Evolutionary conservation across 495 filamentous ascomycete genomes (phyloP).

Genomic region (Choiromyces venosus): DNA sequence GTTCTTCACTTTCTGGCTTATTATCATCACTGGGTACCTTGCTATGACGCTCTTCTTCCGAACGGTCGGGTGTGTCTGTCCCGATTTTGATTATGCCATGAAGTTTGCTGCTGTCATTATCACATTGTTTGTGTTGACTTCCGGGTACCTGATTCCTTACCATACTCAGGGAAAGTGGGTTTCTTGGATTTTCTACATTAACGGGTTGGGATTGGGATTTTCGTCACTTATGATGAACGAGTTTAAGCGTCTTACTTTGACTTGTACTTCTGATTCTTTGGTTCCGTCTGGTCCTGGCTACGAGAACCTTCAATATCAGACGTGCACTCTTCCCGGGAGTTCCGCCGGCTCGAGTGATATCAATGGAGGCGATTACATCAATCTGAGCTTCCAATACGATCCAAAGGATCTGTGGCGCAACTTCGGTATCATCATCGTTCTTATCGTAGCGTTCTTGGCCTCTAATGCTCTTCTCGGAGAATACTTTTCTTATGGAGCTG

Average conservation of each 20-base stretch:
- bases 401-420: constrained; percentile 64
- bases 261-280: constrained; percentile 58
- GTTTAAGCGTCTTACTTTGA: constrained; percentile 59
- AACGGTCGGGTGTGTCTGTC: constrained; percentile 69
- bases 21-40: constrained; percentile 65
- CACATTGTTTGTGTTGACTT: constrained; percentile 70
- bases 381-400: constrained; percentile 57
- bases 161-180: constrained; percentile 65
- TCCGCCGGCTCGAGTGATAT: constrained; percentile 56
- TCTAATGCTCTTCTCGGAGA: constrained; percentile 70
- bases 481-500: constrained; percentile 66
- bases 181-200: constrained; percentile 77
- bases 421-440: constrained; percentile 64
- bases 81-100: constrained; percentile 80
- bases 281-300: constrained; percentile 63
- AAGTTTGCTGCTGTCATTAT: constrained; percentile 70
- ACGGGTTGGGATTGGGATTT: constrained; percentile 69
- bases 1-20: constrained; percentile 72
- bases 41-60: constrained; percentile 77
- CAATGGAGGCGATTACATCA: constrained; percentile 58
- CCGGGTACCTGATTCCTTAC: constrained; percentile 74
- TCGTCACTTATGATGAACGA: constrained; percentile 77
- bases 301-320: constrained; percentile 61
- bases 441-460: constrained; percentile 63
- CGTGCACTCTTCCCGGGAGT: constrained; percentile 67